Evolutionary conservation across 495 filamentous ascomycete species (phyloP), one percentile per base, ranked within the genome.

Genomic region (Parathielavia appendiculata): DNA sequence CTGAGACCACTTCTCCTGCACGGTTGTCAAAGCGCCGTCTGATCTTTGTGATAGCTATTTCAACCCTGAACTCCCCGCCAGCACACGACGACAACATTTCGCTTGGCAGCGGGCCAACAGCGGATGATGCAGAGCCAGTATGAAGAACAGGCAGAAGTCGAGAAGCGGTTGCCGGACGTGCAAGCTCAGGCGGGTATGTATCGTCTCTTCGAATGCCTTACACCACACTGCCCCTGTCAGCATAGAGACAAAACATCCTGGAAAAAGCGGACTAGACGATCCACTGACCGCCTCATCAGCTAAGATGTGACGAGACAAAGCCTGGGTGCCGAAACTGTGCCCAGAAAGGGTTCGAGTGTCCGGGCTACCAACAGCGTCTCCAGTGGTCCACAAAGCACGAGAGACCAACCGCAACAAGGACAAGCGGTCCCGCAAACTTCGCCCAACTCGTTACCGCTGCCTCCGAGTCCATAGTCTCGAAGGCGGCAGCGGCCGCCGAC

Each of bases 371-470:
- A 44, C 69, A 71, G 23, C 67, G 69, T 19, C 64, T 71, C 5
- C 69, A 71, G 48, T 71, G 69, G 69, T 69, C 66, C 32, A 71
- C 69, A 41, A 71, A 71, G 34, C 66, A 71, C 59, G 69, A 71
- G 36, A 41, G 59, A 32, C 60, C 63, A 35, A 54, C 54, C 11
- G 47, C 58, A 3, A 53, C 62, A 26, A 59, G 50, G 39, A 32
- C 62, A 7, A 62, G 36, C 45, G 67, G 56, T 11, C 69, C 69
- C 4, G 58, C 63, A 7, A 71, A 71, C 56, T 71, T 71, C 48
- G 59, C 38, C 48, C 66, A 70, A 54, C 66, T 71, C 8, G 66
- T 67, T 49, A 60, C 61, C 19, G 67, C 67, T 46, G 69, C 67
- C 9, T 71, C 69, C 35, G 62, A 61, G 43, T 70, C 68, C 44